Evolutionary conservation across 2,329 filamentous ascomycete genomes (phyloP).

Genomic region (Paraphaeosphaeria sporulosa): DNA sequence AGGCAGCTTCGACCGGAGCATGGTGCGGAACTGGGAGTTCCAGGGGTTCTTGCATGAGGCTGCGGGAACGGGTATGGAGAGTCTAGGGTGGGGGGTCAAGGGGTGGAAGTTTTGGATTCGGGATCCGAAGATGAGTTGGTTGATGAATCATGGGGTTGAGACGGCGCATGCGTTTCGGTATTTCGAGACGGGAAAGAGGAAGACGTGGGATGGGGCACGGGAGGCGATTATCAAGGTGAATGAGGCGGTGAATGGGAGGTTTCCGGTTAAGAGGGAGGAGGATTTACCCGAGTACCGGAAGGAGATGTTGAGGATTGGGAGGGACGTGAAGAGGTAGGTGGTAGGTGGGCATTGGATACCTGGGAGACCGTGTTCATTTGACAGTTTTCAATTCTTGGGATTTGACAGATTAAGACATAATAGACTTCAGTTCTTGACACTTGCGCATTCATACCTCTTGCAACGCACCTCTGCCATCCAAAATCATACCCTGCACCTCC

Average conservation of each 20-base stretch:
- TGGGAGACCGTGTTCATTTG: neutral
- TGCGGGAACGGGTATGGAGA: conserved; percentile 42
- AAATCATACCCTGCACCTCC: neutral
- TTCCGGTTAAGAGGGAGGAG: conserved; percentile 17
- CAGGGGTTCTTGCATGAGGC: conserved; percentile 42
- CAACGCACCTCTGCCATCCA: too few relatives aligned
- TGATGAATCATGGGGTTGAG: conserved; percentile 44
- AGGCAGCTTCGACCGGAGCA: conserved; percentile 25
- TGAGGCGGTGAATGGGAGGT: conserved; percentile 20
- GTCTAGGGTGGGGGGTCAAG: conserved; percentile 40
- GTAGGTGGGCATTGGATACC: neutral
- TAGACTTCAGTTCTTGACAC: neutral
- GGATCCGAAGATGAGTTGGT: conserved; percentile 41
- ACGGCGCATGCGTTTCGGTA: conserved; percentile 45
- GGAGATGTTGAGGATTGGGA: neutral
- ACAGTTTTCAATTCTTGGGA: too few relatives aligned
- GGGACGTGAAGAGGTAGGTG: neutral
- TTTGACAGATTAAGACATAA: neutral
- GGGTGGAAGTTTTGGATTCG: conserved; percentile 48
- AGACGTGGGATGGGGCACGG: conserved; percentile 29
- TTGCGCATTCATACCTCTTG: neutral
- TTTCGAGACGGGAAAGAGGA: conserved; percentile 43
- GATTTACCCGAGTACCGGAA: conserved; percentile 1
- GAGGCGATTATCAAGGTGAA: conserved; percentile 24
- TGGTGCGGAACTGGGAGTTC: conserved; percentile 30